Conservation (phyloP, 2,329 filamentous ascomycete genomes). For the Claviceps sp. region DNA sequence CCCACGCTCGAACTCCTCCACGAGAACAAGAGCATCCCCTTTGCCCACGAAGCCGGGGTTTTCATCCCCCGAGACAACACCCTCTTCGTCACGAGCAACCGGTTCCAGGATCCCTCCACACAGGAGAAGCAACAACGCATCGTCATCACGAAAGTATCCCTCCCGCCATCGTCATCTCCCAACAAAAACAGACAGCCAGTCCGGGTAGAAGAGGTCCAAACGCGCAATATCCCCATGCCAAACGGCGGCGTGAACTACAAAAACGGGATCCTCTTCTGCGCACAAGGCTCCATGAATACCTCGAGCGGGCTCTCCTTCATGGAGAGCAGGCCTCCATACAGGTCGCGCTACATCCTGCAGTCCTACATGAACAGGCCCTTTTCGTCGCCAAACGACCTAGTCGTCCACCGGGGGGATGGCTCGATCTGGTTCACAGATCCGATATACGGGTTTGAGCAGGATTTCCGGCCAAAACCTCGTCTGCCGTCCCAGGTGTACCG, state of each 20-base stretch:
- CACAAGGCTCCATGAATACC: conserved; percentile 20
- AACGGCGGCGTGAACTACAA: conserved; percentile 36
- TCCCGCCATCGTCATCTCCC: conserved; percentile 5
- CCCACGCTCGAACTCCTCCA: conserved; percentile 24
- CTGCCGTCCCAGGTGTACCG: conserved; percentile 36
- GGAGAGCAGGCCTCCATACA: conserved; percentile 18
- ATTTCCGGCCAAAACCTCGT: conserved; percentile 28
- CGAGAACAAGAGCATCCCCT: conserved; percentile 26
- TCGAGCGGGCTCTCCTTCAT: conserved; percentile 20
- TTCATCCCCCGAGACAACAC: conserved; percentile 17
- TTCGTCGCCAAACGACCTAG: conserved; percentile 36
- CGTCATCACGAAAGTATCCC: conserved; percentile 15
- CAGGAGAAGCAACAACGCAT: conserved; percentile 13
- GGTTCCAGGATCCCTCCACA: conserved; percentile 11
- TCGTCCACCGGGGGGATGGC: conserved; percentile 26
- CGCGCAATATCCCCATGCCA: conserved; percentile 25
- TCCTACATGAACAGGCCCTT: conserved; percentile 31
- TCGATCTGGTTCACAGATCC: conserved; percentile 38
- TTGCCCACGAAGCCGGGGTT: conserved; percentile 35
- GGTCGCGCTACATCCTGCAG: conserved; percentile 17
- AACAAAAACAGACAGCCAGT: not conserved
- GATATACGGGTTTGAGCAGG: conserved; percentile 33
- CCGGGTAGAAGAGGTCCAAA: conserved; percentile 20
- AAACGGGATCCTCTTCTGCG: conserved; percentile 26
- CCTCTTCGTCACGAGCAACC: conserved; percentile 23